Evolutionary conservation across 176 grass and related monocot genomes (phyloP).

Genomic region (Urochloa ruziziensis): DNA sequence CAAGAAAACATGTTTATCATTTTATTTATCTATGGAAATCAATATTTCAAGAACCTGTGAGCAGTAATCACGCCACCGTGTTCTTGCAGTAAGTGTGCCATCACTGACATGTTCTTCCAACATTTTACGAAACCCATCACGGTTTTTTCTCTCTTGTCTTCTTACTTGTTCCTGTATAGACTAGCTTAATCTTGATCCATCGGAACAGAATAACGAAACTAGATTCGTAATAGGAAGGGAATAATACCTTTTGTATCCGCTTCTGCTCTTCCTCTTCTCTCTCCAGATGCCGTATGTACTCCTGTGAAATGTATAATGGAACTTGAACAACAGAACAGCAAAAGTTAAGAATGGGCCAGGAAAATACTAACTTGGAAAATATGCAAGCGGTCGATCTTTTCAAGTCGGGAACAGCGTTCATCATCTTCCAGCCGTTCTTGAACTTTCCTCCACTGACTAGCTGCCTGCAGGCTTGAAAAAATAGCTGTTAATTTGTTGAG

Average conservation of each 20-base stretch:
- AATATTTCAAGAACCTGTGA: constrained; percentile 53
- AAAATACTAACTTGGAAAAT: constrained; percentile 84
- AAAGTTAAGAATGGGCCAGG: neutral
- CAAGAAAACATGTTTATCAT: neutral
- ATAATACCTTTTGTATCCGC: constrained; percentile 71
- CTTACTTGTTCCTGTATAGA: constrained; percentile 59
- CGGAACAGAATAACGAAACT: neutral
- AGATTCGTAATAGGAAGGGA: neutral
- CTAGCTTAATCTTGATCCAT: neutral
- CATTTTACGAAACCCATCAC: constrained; percentile 85
- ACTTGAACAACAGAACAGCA: constrained; percentile 7
- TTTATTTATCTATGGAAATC: constrained; percentile 1
- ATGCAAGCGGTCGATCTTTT: constrained; percentile 84
- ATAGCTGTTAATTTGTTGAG: constrained; percentile 14
- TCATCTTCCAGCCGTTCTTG: constrained; percentile 90
- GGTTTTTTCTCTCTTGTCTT: constrained; percentile 84
- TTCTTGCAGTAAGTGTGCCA: constrained; percentile 81
- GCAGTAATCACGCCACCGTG: constrained; percentile 88
- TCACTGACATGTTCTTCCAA: constrained; percentile 78
- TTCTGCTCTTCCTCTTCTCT: constrained; percentile 87
- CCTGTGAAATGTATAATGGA: constrained; percentile 49
- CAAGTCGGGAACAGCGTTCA: constrained; percentile 79
- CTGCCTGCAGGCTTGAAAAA: constrained; percentile 45
- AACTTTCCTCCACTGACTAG: constrained; percentile 90
- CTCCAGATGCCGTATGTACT: constrained; percentile 75